phyloP scores from a whole-genome alignment of 179 eudicot genomes.

The Nepenthes alata region DNA sequence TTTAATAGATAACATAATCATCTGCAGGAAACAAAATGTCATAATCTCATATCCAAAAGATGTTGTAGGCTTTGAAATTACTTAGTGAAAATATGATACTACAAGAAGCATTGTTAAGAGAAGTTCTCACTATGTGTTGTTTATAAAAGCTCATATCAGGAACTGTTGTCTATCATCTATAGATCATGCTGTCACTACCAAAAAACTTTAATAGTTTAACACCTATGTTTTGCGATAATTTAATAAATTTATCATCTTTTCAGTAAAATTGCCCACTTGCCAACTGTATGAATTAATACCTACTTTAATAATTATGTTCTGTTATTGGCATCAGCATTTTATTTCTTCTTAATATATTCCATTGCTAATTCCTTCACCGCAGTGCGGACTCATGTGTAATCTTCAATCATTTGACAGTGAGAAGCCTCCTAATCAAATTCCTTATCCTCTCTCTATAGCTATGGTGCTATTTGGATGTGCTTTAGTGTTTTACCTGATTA shows the following conservation, averaged over 20 bases:
- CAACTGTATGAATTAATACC: not conserved
- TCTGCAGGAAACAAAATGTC: too few relatives aligned
- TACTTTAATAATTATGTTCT: not conserved
- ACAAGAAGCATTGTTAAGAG: too few relatives aligned
- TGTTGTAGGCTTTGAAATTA: too few relatives aligned
- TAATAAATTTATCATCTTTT: not conserved
- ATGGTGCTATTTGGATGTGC: conserved; percentile 72
- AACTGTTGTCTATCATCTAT: not conserved
- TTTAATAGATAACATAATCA: too few relatives aligned
- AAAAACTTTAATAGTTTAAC: too few relatives aligned
- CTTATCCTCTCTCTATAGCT: conserved; percentile 67
- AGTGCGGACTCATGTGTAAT: conserved; percentile 16
- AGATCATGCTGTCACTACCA: not conserved
- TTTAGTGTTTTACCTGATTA: conserved; percentile 48
- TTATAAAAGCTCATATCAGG: not conserved
- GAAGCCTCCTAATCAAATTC: conserved; percentile 58
- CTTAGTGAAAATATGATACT: too few relatives aligned
- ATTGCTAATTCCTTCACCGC: conserved; percentile 6
- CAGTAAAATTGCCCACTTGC: not conserved
- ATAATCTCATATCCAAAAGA: too few relatives aligned
- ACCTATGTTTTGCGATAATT: too few relatives aligned
- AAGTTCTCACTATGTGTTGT: not conserved
- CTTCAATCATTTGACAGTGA: conserved; percentile 44
- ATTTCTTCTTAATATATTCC: conserved; percentile 5
- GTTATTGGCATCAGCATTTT: not conserved